Conservation (phyloP, 257 asterid genomes). For the Fraxinus excelsior region DNA sequence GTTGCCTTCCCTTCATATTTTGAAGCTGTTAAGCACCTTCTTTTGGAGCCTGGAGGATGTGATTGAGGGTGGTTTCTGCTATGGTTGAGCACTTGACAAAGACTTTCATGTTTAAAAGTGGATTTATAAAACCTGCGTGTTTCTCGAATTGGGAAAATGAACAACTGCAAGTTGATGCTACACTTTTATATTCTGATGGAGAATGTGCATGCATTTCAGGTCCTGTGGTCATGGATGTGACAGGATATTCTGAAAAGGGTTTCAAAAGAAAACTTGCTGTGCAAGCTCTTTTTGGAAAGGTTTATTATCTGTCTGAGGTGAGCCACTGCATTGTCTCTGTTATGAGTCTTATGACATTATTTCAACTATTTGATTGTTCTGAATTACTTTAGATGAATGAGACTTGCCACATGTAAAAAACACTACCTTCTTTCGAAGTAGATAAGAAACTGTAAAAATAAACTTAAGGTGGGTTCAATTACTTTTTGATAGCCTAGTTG, state of each 20-base stretch:
- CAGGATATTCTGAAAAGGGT: conserved; percentile 89
- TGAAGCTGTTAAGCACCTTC: not conserved
- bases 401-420: not conserved
- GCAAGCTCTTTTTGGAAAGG: conserved; percentile 87
- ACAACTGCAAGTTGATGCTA: not conserved
- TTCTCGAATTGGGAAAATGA: not conserved
- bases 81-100: conserved; percentile 4
- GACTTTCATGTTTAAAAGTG: not conserved
- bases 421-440: not conserved
- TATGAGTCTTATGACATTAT: conserved; percentile 17
- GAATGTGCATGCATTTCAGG: conserved; percentile 54
- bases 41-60: not conserved
- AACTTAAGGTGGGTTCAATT: not conserved
- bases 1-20: not conserved
- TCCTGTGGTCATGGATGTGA: conserved; percentile 84
- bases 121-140: not conserved
- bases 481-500: not conserved
- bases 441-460: not conserved
- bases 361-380: not conserved
- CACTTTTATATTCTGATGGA: conserved; percentile 23
- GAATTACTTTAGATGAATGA: not conserved
- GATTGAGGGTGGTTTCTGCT: not conserved
- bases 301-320: conserved; percentile 88
- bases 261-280: conserved; percentile 87
- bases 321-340: conserved; percentile 13